Evolutionary conservation across 164 flowering plant species (phyloP), one percentile per base, ranked within the genome.

Genomic region (Chimonanthus praecox): DNA sequence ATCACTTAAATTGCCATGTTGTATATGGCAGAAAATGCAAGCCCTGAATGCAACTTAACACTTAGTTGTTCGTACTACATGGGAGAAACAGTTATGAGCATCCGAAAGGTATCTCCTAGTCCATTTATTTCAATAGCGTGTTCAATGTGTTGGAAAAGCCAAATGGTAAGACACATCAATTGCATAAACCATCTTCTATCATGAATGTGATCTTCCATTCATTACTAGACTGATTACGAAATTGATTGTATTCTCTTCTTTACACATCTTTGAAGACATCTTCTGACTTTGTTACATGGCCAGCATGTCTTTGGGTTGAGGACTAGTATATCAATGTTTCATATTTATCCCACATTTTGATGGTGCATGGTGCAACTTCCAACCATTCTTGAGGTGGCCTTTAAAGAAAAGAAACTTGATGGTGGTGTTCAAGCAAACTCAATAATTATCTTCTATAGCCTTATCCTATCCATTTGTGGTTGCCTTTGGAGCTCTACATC

Each of bases 81-180:
- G 80, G 95, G 97, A 74, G 99, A 94, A 79, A 83, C 92, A 50
- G 89, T 90, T 54, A 87, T 91, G 97, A 87, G 92, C 78, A 81
- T 94, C 79, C 85, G 85, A 73, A 94, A 90, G 93, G 99, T 88
- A 83, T 77, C 69, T 73, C 63, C 10, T 58, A 47, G 21, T n/a
- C 49, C 60, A 54, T 6, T 6, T 8, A 7, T 2, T 7, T 4
- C 60, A 54, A 8, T 8, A 54, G 15, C 5, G 15, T 54, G 60
- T 7, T 54, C 4, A 15, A 6, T 6, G 60, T 6, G 7, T 54
- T 54, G 33, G 33, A 33, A 33, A 33, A 33, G 33, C 33, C 33
- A 33, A 33, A 33, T 7, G 60, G 60, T 15, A 54, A 8, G 60
- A 54, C 60, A 2, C 9, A 4, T 6, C 60, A 54, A 3, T 54